Percentiles rank a stretch among this genome's conserved stretches.
Conservation (phyloP, 2,329 filamentous ascomycete genomes). For the Fusarium clavum region DNA sequence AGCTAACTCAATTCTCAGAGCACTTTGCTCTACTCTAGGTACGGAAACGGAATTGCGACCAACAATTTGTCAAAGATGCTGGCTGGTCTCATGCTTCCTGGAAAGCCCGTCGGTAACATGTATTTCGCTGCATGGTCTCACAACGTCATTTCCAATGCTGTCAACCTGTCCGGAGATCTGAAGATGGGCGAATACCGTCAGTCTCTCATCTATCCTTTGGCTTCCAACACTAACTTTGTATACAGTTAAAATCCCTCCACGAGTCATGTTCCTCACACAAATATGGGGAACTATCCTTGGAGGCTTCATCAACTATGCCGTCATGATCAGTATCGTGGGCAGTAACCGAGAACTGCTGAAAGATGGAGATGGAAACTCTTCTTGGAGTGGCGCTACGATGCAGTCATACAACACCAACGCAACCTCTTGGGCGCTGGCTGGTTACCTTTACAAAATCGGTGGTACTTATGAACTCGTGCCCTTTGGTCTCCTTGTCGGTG, state of each 20-base stretch:
- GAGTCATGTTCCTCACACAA: slow-evolving; percentile 67
- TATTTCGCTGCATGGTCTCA: slow-evolving; percentile 71
- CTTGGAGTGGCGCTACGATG: slow-evolving; percentile 65
- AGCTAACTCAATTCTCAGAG: slow-evolving; percentile 53
- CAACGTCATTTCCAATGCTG: slow-evolving; percentile 63
- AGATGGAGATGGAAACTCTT: slow-evolving; percentile 58
- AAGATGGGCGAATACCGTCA: slow-evolving; percentile 70
- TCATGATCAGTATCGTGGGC: slow-evolving; percentile 66
- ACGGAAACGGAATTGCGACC: slow-evolving; percentile 67
- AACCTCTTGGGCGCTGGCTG: slow-evolving; percentile 62
- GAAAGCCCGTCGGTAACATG: slow-evolving; percentile 66
- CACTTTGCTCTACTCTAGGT: slow-evolving; percentile 63
- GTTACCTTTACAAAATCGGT: slow-evolving; percentile 63
- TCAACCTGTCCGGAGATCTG: slow-evolving; percentile 64
- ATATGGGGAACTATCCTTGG: slow-evolving; percentile 67
- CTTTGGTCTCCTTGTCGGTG: slow-evolving; percentile 62
- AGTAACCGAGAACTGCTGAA: slow-evolving; percentile 61
- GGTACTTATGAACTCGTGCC: slow-evolving; percentile 61
- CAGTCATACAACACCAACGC: slow-evolving; percentile 63
- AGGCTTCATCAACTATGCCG: slow-evolving; percentile 64
- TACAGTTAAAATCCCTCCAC: slow-evolving; percentile 66
- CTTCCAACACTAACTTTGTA: slow-evolving; percentile 29
- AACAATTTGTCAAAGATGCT: slow-evolving; percentile 70
- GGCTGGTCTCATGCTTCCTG: slow-evolving; percentile 63
- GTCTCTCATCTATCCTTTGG: slow-evolving; percentile 25